Evolutionary conservation across 345 rosid species (phyloP).

Genomic region (Rhodomyrtus tomentosa): DNA sequence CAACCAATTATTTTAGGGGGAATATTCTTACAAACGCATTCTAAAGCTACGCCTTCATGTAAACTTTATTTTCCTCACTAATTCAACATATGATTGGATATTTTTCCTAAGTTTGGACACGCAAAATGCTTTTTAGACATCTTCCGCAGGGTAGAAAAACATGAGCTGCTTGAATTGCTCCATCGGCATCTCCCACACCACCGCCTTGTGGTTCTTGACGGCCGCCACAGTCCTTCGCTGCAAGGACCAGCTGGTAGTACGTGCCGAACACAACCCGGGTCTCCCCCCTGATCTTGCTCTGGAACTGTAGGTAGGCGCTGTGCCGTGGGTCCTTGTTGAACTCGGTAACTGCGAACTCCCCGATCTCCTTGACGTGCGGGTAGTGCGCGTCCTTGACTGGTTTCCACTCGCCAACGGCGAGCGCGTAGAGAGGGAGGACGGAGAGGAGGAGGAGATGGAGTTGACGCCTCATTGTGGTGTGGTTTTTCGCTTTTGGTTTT

Average conservation of each 20-base stretch:
- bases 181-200: background rate
- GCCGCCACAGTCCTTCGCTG: background rate
- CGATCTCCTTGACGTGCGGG: background rate
- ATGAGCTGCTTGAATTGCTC: background rate
- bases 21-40: too few relatives aligned
- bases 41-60: too few relatives aligned
- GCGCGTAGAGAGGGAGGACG: background rate
- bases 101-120: too few relatives aligned
- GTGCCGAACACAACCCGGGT: background rate
- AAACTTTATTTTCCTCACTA: too few relatives aligned
- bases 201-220: background rate
- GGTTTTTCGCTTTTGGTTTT: too few relatives aligned
- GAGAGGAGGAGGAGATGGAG: background rate
- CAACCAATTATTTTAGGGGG: too few relatives aligned
- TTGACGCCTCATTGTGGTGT: background rate
- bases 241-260: background rate
- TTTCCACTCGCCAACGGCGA: background rate
- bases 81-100: too few relatives aligned
- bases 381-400: background rate
- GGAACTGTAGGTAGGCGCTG: background rate
- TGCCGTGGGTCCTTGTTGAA: background rate
- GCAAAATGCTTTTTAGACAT: background rate
- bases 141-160: background rate
- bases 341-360: background rate
- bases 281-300: background rate